Conservation (phyloP, 2,329 filamentous ascomycete genomes). For the Fusarium bactridioides region DNA sequence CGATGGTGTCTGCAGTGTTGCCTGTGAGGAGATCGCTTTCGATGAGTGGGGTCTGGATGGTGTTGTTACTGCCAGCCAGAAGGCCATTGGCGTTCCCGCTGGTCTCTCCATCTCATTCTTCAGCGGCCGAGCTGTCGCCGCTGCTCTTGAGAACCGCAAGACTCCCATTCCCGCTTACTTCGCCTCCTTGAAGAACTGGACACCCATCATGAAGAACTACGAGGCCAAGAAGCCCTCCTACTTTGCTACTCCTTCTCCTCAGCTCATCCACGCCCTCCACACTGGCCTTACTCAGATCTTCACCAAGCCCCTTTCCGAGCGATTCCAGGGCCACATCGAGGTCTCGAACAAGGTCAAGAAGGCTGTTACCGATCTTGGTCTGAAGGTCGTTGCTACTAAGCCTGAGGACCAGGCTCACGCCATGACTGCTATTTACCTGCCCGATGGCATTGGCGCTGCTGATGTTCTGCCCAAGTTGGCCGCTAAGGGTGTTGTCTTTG, state of each 20-base stretch:
- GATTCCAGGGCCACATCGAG: constrained; percentile 82
- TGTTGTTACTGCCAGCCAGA: constrained; percentile 93
- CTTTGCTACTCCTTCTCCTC: constrained; percentile 95
- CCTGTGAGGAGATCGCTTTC: constrained; percentile 94
- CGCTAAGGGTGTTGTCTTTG: constrained; percentile 91
- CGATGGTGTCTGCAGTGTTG: constrained; percentile 96
- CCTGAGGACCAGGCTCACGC: constrained; percentile 93
- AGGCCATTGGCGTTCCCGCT: constrained; percentile 94
- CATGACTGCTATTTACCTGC: constrained; percentile 98
- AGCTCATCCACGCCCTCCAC: constrained; percentile 91
- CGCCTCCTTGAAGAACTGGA: constrained; percentile 96
- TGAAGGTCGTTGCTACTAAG: constrained; percentile 85
- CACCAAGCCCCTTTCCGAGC: constrained; percentile 77
- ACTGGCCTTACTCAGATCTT: constrained; percentile 88
- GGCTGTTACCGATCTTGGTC: constrained; percentile 78
- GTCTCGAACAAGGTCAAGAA: constrained; percentile 88
- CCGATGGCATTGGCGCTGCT: constrained; percentile 80
- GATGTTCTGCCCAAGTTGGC: constrained; percentile 86
- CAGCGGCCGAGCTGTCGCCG: constrained; percentile 84
- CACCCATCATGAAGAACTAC: constrained; percentile 99
- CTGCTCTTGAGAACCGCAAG: constrained; percentile 77
- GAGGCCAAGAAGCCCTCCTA: constrained; percentile 97
- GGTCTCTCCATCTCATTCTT: constrained; percentile 95
- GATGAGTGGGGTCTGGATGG: constrained; percentile 94
- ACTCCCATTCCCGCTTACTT: constrained; percentile 89